Evolutionary conservation across 805 yeast species (phyloP).

Genomic region (Cyberlindnera americana): DNA sequence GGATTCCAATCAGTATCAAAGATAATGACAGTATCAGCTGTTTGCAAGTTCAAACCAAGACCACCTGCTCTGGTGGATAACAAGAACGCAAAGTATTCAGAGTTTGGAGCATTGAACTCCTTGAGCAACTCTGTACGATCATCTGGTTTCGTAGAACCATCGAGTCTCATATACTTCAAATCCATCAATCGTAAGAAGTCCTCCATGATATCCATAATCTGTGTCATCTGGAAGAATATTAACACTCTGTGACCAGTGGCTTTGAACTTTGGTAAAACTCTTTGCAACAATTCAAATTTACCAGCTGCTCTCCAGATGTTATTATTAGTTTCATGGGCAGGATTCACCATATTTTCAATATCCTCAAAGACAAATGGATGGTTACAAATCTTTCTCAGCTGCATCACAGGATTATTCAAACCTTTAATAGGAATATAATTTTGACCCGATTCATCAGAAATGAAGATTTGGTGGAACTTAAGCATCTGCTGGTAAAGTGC

Average conservation of each 20-base stretch:
- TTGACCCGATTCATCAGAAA: slow-evolving; percentile 60
- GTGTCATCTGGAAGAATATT: slow-evolving; percentile 86
- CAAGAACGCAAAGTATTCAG: slow-evolving; percentile 75
- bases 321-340: slow-evolving; percentile 58
- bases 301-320: slow-evolving; percentile 75
- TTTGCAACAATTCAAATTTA: slow-evolving; percentile 73
- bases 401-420: slow-evolving; percentile 80
- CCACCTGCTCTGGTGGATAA: slow-evolving; percentile 89
- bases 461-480: slow-evolving; percentile 62
- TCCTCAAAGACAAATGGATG: slow-evolving; percentile 88
- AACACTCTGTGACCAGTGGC: slow-evolving; percentile 74
- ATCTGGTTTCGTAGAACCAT: slow-evolving; percentile 82
- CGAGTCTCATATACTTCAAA: slow-evolving; percentile 71
- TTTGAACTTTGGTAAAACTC: slow-evolving; percentile 71
- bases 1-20: slow-evolving; percentile 92
- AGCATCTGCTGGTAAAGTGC: slow-evolving; percentile 75
- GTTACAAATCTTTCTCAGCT: slow-evolving; percentile 77
- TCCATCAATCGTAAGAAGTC: slow-evolving; percentile 67
- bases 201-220: slow-evolving; percentile 87
- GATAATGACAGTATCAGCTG: slow-evolving; percentile 83
- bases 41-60: slow-evolving; percentile 78
- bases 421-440: slow-evolving; percentile 61
- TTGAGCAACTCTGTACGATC: slow-evolving; percentile 76
- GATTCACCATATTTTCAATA: slow-evolving; percentile 67
- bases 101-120: slow-evolving; percentile 67